Evolutionary conservation across 116 monocot species (phyloP).

Genomic region (Zostera marina): DNA sequence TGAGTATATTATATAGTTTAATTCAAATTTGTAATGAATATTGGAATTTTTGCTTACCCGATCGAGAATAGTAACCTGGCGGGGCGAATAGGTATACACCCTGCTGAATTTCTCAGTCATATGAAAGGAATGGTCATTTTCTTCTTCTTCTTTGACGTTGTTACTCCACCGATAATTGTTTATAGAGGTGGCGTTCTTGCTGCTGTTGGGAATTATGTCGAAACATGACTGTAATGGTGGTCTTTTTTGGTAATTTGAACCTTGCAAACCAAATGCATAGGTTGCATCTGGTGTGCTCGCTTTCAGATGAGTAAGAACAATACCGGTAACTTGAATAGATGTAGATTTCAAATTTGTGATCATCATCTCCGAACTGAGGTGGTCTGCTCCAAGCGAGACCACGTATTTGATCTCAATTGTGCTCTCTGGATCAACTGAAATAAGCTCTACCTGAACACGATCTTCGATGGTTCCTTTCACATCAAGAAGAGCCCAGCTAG

Average conservation of each 20-base stretch:
- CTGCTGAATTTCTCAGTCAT: constrained; percentile 44
- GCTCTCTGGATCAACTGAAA: constrained; percentile 22
- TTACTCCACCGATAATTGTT: no score
- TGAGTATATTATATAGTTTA: no score
- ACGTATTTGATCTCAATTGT: constrained; percentile 27
- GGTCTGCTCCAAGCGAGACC: constrained; percentile 31
- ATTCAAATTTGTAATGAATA: not conserved
- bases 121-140: constrained; percentile 23
- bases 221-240: constrained; percentile 23
- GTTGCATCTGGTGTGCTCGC: constrained; percentile 83
- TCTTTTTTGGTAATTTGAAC: constrained; percentile 10
- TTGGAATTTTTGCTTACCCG: constrained; percentile 9
- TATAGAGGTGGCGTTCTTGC: no score
- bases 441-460: constrained; percentile 50
- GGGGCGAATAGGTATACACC: constrained; percentile 29
- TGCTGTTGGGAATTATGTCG: constrained; percentile 28
- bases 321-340: constrained; percentile 24
- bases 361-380: constrained; percentile 39
- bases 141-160: constrained; percentile 25
- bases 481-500: constrained; percentile 39
- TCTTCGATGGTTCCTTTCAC: constrained; percentile 36
- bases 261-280: constrained; percentile 34
- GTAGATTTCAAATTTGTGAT: constrained; percentile 29
- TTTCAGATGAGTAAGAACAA: constrained; percentile 48
- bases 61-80: constrained; percentile 17